Conservation (phyloP, 75 land plant species). For the Pinus taeda region DNA sequence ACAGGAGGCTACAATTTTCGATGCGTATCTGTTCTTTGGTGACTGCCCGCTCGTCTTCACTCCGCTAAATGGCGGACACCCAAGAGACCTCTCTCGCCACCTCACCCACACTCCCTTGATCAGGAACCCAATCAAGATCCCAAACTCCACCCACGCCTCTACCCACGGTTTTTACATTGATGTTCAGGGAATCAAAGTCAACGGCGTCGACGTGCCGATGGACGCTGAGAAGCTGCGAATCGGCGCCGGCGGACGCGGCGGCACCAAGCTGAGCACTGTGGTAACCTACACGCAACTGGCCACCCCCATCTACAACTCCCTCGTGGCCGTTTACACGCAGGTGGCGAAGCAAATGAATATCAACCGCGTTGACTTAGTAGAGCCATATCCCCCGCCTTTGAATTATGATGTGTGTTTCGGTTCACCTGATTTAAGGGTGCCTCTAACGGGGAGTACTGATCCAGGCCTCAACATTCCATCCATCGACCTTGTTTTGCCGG, state of each 20-base stretch:
- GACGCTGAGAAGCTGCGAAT: conserved; percentile 25
- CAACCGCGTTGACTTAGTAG: conserved; percentile 18
- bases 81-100: not conserved
- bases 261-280: conserved; percentile 46
- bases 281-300: conserved; percentile 39
- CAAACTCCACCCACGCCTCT: too few relatives aligned
- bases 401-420: conserved; percentile 20
- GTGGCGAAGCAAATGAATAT: conserved; percentile 8
- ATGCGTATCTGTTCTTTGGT: conserved; percentile 39
- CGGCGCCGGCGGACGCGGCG: conserved; percentile 27
- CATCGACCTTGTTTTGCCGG: conserved; percentile 40
- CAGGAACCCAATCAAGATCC: conserved; percentile 24
- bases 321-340: conserved; percentile 18
- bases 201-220: conserved; percentile 16
- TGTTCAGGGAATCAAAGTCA: conserved; percentile 33
- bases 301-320: conserved; percentile 33
- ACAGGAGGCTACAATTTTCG: not conserved
- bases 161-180: conserved; percentile 29
- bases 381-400: conserved; percentile 26
- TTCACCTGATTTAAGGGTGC: conserved; percentile 21
- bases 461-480: conserved; percentile 46
- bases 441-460: not conserved
- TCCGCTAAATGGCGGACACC: conserved; percentile 11
- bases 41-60: conserved; percentile 17
- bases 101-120: conserved; percentile 46